Evolutionary conservation across 2,329 filamentous ascomycete genomes (phyloP), one percentile per base, ranked within the genome.

Genomic region (Pseudomassariella vexata): DNA sequence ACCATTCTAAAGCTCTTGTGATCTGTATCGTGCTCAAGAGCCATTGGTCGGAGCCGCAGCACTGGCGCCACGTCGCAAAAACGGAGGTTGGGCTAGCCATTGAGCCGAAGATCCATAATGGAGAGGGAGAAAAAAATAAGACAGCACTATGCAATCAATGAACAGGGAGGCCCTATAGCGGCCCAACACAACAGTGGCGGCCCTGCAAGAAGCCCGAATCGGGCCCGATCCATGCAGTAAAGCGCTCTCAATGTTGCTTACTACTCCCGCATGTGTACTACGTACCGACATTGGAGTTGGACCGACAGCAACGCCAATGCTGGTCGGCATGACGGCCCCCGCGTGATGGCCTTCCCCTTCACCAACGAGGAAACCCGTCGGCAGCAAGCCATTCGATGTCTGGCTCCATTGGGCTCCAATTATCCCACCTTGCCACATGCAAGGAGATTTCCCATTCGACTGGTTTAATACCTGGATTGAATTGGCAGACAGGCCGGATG

Each of bases 181-280:
- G 44, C 42, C 44, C 42, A 46, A 48, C 39, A 35, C 19, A 36
- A 30, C 32, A 30, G 34, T 19, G 32, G 37, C n/a, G n/a, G n/a
- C n/a, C n/a, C 37, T 39, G 42, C 39, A 44, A 27, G 31, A 16
- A 38, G 40, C 41, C 32, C 21, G 30, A 34, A 43, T n/a, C 34
- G 41, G 40, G 37, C 39, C 39, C 40, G 38, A 40, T 39, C 42
- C 42, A 47, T 40, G 42, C 30, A 32, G 33, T 25, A 37, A 40
- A 37, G 30, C 9, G 26, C 33, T 24, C 21, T 27, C 16, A 30
- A 41, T n/a, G n/a, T n/a, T n/a, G n/a, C n/a, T n/a, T n/a, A n/a
- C n/a, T n/a, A n/a, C n/a, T n/a, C n/a, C n/a, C n/a, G n/a, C n/a
- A n/a, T n/a, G n/a, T 16, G 11, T 9, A 30, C 14, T 21, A 14